A percentile compares a stretch with the other conserved stretches of the same genome.
Conservation (phyloP, 2,329 filamentous ascomycete genomes). For the Dactylellina leptospora region DNA sequence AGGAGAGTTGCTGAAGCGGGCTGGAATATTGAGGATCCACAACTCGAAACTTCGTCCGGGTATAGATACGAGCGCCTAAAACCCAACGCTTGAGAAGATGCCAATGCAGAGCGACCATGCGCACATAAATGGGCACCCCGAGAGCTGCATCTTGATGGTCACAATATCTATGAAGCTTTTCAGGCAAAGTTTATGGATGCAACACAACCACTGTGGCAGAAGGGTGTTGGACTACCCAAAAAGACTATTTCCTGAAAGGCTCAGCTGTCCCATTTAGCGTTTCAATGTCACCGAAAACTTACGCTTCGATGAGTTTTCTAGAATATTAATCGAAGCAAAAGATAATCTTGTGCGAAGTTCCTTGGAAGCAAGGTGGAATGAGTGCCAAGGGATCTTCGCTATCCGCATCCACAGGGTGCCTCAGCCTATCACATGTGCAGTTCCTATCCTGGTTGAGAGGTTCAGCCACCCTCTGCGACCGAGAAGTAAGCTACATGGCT, state of each 20-base stretch:
- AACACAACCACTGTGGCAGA: conserved; percentile 18
- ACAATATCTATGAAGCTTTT: not conserved
- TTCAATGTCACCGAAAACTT: conserved; percentile 28
- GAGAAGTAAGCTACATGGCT: conserved; percentile 34
- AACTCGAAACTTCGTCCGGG: conserved; percentile 72
- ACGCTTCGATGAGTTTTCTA: conserved; percentile 50
- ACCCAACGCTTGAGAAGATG: conserved; percentile 51
- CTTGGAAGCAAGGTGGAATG: conserved; percentile 36
- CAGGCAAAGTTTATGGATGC: not conserved
- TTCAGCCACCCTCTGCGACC: conserved; percentile 40
- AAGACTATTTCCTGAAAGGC: conserved; percentile 29
- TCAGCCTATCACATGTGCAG: conserved; percentile 50
- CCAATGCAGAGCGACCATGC: no score
- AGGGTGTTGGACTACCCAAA: conserved; percentile 27
- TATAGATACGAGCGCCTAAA: conserved; percentile 61
- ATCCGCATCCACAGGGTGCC: conserved; percentile 40
- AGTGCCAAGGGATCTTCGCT: conserved; percentile 48
- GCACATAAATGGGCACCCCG: no score
- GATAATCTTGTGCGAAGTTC: conserved; percentile 30
- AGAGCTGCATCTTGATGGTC: not conserved
- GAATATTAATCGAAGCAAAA: conserved; percentile 46
- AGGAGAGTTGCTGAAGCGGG: conserved; percentile 64
- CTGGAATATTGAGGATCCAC: conserved; percentile 73
- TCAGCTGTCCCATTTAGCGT: conserved; percentile 22
- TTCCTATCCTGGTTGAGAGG: conserved; percentile 34